Conservation (phyloP, 768 basidiomycete species). For the Botryobasidium botryosum region DNA sequence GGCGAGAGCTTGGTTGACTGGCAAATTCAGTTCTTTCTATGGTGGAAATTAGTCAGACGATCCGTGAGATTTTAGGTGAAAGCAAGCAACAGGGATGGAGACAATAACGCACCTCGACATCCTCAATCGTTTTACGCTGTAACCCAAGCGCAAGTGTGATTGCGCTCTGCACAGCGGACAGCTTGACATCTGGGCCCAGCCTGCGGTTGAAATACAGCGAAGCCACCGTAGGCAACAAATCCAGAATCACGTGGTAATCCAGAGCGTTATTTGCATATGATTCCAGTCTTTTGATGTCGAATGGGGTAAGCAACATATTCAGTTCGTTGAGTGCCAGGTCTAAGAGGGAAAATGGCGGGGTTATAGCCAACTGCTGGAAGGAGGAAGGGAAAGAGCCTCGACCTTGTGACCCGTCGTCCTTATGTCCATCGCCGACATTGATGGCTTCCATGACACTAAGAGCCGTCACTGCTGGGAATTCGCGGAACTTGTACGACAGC, state of each 20-base stretch:
- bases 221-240: conserved; percentile 69
- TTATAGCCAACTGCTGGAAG: background rate
- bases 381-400: background rate
- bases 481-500: conserved; percentile 87
- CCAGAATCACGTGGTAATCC: conserved; percentile 91
- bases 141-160: conserved; percentile 80
- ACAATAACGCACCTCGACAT: conserved; percentile 47
- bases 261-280: conserved; percentile 93
- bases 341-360: conserved; percentile 20
- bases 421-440: conserved; percentile 29
- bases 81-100: background rate
- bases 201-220: conserved; percentile 65
- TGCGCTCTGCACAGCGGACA: conserved; percentile 82
- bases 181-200: conserved; percentile 38
- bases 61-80: background rate
- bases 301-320: conserved; percentile 58
- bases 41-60: background rate
- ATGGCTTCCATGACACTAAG: conserved; percentile 80
- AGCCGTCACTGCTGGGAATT: conserved; percentile 76
- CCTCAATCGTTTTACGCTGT: conserved; percentile 80
- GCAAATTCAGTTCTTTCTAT: conserved; percentile 63
- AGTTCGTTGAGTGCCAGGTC: conserved; percentile 33
- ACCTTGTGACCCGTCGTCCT: conserved; percentile 5
- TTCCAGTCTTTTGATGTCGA: conserved; percentile 89
- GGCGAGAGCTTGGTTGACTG: conserved; percentile 75